These are phyloP conservation scores for Endotrypanum monterogeii DNA, from an alignment of 208 protist genomes.

Conservation along the genomic window DNA sequence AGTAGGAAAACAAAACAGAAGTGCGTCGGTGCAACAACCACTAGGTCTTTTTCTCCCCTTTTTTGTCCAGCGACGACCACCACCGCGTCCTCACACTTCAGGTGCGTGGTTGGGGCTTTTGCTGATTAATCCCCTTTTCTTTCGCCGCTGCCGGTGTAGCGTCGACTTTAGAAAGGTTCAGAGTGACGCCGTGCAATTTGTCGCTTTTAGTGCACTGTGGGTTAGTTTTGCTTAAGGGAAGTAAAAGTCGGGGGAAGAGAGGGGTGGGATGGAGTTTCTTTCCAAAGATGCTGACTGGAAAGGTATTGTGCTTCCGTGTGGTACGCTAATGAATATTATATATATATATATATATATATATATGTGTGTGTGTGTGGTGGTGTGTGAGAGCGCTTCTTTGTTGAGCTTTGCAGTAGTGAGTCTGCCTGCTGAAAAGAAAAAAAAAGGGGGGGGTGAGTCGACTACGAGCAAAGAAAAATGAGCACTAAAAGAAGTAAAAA, in stretches of 20 bases:
- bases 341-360: neutral
- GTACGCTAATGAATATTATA: neutral
- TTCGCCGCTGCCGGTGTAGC: neutral
- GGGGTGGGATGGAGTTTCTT: no score
- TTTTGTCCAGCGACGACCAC: neutral
- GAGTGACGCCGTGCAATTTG: neutral
- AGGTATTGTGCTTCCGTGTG: neutral
- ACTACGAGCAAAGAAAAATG: neutral
- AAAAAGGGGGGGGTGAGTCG: neutral
- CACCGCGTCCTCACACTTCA: no score
- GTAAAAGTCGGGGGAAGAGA: no score
- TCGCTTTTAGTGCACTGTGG: neutral
- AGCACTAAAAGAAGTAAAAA: neutral
- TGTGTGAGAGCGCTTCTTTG: neutral
- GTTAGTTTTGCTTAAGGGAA: neutral
- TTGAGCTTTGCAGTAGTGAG: neutral
- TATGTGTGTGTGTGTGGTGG: neutral
- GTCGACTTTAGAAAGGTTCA: neutral
- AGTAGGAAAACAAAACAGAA: neutral
- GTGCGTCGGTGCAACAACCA: neutral
- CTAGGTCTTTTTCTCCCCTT: neutral
- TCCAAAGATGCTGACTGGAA: neutral
- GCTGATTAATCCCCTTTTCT: neutral
- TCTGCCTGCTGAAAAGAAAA: neutral
- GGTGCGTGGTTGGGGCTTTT: neutral